phyloP scores from a whole-genome alignment of 192 early-diverging fungal species.

The Coemansia sp. region DNA sequence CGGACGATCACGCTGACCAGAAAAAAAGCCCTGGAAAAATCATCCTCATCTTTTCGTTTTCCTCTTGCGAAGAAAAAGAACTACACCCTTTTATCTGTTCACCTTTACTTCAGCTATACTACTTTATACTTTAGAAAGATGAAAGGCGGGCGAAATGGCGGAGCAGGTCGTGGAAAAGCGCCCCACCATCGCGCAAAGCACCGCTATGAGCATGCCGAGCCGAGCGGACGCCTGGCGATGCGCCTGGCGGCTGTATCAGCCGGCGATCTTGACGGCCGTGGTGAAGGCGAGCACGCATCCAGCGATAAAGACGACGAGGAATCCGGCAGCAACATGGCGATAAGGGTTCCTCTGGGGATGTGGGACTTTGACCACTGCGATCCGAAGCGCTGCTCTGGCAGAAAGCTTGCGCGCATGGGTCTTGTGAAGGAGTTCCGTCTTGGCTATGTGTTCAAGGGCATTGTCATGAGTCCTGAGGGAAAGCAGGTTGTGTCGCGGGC shows the following conservation, averaged over 20 bases:
- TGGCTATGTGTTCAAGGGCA: constrained; percentile 83
- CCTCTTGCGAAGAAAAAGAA: no score
- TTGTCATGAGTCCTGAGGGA: constrained; percentile 87
- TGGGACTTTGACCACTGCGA: constrained; percentile 99
- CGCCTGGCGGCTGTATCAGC: constrained; percentile 4
- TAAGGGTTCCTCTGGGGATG: constrained; percentile 68
- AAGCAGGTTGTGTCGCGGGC: constrained; percentile 83
- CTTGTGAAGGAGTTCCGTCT: constrained; percentile 80
- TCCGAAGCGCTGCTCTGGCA: constrained; percentile 95
- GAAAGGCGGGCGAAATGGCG: constrained; percentile 35
- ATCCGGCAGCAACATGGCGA: constrained; percentile 8
- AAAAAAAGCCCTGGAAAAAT: background rate
- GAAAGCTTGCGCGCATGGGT: constrained; percentile 79
- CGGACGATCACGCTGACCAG: no score
- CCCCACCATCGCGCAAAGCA: constrained; percentile 35
- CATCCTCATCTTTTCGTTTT: background rate
- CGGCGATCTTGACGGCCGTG: background rate
- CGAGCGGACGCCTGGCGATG: constrained; percentile 15
- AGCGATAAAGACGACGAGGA: background rate
- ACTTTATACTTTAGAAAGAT: background rate
- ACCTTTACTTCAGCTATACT: background rate
- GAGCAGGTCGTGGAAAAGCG: constrained; percentile 15
- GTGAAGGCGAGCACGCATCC: background rate
- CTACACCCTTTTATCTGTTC: background rate
- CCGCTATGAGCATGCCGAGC: constrained; percentile 15